phyloP scores from a whole-genome alignment of 208 protist genomes.

The Leishmania guyanensis region DNA sequence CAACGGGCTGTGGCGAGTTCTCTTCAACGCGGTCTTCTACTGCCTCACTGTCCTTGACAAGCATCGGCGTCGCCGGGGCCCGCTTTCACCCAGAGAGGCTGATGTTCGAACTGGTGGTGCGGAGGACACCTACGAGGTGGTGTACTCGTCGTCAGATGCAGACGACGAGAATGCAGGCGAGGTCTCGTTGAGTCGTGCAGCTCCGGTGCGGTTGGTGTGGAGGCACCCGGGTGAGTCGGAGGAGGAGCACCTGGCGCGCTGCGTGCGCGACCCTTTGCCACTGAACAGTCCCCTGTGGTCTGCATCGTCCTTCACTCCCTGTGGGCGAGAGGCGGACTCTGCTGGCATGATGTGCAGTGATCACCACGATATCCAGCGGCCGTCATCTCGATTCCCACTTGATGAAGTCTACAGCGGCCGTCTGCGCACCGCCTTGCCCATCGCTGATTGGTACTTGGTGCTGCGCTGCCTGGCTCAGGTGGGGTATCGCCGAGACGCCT shows the following conservation, averaged over 20 bases:
- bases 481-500: slow-evolving; percentile 63
- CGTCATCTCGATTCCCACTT: neutral
- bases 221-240: slow-evolving; percentile 17
- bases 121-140: slow-evolving; percentile 40
- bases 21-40: slow-evolving; percentile 77
- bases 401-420: slow-evolving; percentile 13
- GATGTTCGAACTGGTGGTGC: slow-evolving; percentile 34
- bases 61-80: slow-evolving; percentile 15
- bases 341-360: neutral
- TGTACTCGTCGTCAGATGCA: slow-evolving; percentile 18
- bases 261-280: slow-evolving; percentile 23
- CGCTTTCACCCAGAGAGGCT: slow-evolving; percentile 14
- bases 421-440: slow-evolving; percentile 29
- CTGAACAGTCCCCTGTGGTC: slow-evolving; percentile 11
- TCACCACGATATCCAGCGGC: neutral
- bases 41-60: slow-evolving; percentile 43
- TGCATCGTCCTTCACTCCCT: neutral
- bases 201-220: slow-evolving; percentile 24
- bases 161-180: neutral
- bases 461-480: slow-evolving; percentile 57
- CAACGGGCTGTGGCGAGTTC: slow-evolving; percentile 49
- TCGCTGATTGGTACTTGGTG: slow-evolving; percentile 53
- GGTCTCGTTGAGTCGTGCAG: slow-evolving; percentile 6
- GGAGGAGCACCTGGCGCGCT: slow-evolving; percentile 12
- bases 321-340: neutral